Evolutionary conservation across 2,329 filamentous ascomycete species (phyloP).

Genomic region (Microdochium bolleyi): DNA sequence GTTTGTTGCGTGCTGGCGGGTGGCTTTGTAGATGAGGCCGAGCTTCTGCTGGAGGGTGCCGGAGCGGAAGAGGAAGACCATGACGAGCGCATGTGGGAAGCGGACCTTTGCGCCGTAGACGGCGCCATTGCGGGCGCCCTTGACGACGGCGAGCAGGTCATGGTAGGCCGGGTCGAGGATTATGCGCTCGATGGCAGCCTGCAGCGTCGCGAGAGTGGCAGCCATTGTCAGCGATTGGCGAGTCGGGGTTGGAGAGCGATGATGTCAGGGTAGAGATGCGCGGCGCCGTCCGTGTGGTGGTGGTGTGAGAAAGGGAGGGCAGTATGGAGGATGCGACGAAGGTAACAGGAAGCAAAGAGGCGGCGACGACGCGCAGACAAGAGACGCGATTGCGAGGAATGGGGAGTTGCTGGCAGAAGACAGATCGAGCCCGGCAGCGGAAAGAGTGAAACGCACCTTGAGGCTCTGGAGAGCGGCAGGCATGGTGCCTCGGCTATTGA

Average conservation of each 20-base stretch:
- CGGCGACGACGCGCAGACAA: too few species aligned
- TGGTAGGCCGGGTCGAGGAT: conserved; percentile 79
- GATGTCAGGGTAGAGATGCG: neutral
- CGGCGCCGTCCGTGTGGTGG: neutral
- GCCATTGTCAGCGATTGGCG: neutral
- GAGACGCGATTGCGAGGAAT: too few species aligned
- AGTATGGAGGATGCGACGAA: too few species aligned
- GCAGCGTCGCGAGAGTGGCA: conserved; percentile 4
- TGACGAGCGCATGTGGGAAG: conserved; percentile 95
- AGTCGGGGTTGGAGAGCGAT: neutral
- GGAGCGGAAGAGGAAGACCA: conserved; percentile 94
- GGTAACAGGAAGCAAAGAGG: too few species aligned
- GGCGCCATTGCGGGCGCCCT: conserved; percentile 91
- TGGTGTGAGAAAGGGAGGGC: too few species aligned
- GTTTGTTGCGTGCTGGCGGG: conserved; percentile 83
- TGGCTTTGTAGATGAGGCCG: conserved; percentile 73
- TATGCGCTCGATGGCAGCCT: conserved; percentile 67
- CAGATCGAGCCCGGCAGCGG: neutral
- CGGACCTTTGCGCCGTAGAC: conserved; percentile 97
- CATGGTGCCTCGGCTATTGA: conserved; percentile 1
- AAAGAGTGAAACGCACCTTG: conserved; percentile 3
- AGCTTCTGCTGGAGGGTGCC: conserved; percentile 79
- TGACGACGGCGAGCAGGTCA: conserved; percentile 76
- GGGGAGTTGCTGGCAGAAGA: too few species aligned
- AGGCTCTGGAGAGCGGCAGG: neutral